These are phyloP conservation scores for Pseudocercospora macadamiae DNA, from an alignment of 2,329 filamentous ascomycete genomes.

Conservation along the genomic window DNA sequence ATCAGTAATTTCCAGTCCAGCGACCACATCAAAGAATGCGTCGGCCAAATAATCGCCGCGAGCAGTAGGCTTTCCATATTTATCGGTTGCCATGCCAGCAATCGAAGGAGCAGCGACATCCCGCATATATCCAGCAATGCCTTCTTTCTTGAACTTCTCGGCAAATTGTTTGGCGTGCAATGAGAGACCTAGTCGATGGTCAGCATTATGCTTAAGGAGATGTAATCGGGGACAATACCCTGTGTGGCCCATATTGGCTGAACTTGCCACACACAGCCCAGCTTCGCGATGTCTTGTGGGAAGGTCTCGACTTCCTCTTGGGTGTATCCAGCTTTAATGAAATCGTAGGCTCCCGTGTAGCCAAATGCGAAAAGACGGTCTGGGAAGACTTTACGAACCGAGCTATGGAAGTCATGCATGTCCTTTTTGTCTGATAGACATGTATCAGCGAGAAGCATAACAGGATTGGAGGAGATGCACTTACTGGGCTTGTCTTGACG, in stretches of 20 bases:
- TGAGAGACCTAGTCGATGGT: conserved; percentile 1
- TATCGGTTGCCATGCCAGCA: conserved; percentile 16
- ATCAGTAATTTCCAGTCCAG: conserved; percentile 17
- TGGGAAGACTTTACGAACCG: conserved; percentile 14
- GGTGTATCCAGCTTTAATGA: conserved; percentile 12
- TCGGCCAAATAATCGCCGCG: conserved; percentile 13
- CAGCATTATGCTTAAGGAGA: background rate
- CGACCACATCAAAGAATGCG: conserved; percentile 19
- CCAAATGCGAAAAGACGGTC: conserved; percentile 16
- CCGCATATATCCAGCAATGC: conserved; percentile 18
- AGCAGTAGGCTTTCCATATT: conserved; percentile 15
- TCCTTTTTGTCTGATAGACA: conserved; percentile 11
- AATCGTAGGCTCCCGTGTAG: conserved; percentile 13
- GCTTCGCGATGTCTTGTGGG: conserved; percentile 13
- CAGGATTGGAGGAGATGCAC: background rate
- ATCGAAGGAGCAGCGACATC: conserved; percentile 15
- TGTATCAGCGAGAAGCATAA: background rate
- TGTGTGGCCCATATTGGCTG: conserved; percentile 20
- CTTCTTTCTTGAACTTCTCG: conserved; percentile 18
- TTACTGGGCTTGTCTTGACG: conserved; percentile 8
- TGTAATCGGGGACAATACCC: background rate
- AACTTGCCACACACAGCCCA: conserved; percentile 16
- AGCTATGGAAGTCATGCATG: conserved; percentile 17
- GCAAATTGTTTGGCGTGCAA: conserved; percentile 16
- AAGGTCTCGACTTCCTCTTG: conserved; percentile 14